Conservation (phyloP, 2,329 filamentous ascomycete species). For the Lojkania enalia region DNA sequence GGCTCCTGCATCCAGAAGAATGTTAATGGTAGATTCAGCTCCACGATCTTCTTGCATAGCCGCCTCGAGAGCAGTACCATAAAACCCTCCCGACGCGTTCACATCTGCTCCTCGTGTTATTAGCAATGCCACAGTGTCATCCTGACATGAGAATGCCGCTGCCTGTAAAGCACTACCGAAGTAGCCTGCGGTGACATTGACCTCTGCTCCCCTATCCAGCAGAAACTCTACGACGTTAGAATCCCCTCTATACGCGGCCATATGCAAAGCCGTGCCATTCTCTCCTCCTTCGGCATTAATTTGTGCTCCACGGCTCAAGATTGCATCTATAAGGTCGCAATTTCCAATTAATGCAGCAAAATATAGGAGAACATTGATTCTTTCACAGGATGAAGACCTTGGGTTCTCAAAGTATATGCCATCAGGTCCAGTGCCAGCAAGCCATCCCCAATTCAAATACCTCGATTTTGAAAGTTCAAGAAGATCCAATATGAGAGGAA, state of each 20-base stretch:
- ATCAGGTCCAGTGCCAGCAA: not conserved
- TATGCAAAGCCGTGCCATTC: slow-evolving; percentile 5
- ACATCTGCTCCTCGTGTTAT: slow-evolving; percentile 9
- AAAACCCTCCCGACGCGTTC: slow-evolving; percentile 1
- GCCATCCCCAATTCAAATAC: slow-evolving; percentile 9
- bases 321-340: slow-evolving; percentile 3
- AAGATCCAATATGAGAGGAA: slow-evolving; percentile 3
- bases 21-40: not conserved
- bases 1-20: slow-evolving; percentile 6
- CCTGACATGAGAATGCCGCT: not conserved
- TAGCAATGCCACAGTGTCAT: slow-evolving; percentile 5
- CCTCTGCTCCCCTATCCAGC: slow-evolving; percentile 6
- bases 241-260: slow-evolving; percentile 2
- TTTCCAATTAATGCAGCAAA: slow-evolving; percentile 9
- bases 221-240: not conserved
- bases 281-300: slow-evolving; percentile 8
- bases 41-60: not conserved
- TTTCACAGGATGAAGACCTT: not conserved
- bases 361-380: slow-evolving; percentile 2
- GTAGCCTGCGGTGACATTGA: slow-evolving; percentile 2
- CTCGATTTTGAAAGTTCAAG: not conserved
- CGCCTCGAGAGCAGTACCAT: slow-evolving; percentile 3
- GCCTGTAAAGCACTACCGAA: slow-evolving; percentile 8
- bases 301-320: slow-evolving; percentile 5
- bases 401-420: slow-evolving; percentile 4